Conservation (phyloP, 73 alveolate genomes). For the Blepharisma japonicum region DNA sequence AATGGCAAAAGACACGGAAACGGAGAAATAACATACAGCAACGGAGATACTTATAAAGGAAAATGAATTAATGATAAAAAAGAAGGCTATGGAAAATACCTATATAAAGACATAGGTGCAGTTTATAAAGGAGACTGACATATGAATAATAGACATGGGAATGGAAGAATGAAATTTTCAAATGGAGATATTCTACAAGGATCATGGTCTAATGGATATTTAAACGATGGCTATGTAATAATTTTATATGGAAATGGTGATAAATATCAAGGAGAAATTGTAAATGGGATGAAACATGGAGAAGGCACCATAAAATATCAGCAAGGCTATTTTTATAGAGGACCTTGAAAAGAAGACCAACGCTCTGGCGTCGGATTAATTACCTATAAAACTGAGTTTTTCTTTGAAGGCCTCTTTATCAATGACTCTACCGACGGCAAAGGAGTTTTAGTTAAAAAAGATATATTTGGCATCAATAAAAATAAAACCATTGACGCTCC, state of each 20-base stretch:
- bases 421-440: constrained; percentile 66
- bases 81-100: constrained; percentile 4
- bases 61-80: constrained; percentile 4
- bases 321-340: constrained; percentile 77
- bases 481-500: background rate
- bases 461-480: background rate
- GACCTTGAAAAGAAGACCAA: constrained; percentile 69
- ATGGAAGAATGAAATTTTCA: background rate
- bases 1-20: constrained; percentile 9
- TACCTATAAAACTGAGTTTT: constrained; percentile 49
- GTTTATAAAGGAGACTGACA: background rate
- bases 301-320: constrained; percentile 76
- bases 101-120: background rate
- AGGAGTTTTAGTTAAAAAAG: constrained; percentile 40
- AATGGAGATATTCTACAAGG: constrained; percentile 22
- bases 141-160: background rate
- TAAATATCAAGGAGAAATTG: constrained; percentile 85
- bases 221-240: background rate
- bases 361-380: constrained; percentile 60
- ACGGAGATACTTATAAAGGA: constrained; percentile 15
- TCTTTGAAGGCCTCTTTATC: constrained; percentile 69
- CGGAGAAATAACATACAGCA: background rate
- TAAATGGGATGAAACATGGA: constrained; percentile 60
- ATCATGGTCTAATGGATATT: constrained; percentile 1
- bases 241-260: constrained; percentile 55